These are phyloP conservation scores for Parvularia atlantis DNA, from an alignment of 78 protist genomes.

Conservation along the genomic window DNA sequence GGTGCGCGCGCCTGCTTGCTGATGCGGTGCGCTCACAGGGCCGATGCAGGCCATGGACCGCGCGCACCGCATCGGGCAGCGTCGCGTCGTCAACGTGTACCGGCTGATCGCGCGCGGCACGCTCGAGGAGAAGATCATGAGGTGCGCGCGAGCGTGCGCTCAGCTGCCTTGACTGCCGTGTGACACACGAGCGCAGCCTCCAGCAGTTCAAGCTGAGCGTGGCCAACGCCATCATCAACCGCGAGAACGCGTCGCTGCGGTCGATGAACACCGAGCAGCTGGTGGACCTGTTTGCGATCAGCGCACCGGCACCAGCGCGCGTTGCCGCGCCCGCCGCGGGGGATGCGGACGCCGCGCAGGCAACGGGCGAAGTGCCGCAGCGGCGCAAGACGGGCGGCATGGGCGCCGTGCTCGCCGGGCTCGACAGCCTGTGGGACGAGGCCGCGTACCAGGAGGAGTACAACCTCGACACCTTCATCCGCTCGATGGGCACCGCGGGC, in stretches of 20 bases:
- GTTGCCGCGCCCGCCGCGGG: too few species aligned
- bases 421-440: too few species aligned
- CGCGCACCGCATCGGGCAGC: conserved; percentile 93
- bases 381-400: too few species aligned
- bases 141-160: conserved; percentile 14
- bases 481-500: too few species aligned
- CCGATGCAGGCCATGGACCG: conserved; percentile 98
- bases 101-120: conserved; percentile 78
- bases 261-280: conserved; percentile 57
- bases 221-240: conserved; percentile 66
- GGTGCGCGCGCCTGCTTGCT: too few species aligned
- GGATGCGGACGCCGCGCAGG: too few species aligned
- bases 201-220: conserved; percentile 77
- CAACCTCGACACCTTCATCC: too few species aligned
- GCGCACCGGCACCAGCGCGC: too few species aligned
- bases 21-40: too few species aligned
- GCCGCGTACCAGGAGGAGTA: too few species aligned
- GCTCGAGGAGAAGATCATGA: conserved; percentile 91
- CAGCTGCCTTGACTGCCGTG: not conserved
- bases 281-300: conserved; percentile 42
- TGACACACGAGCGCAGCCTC: conserved; percentile 17
- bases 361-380: too few species aligned
- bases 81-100: conserved; percentile 81
- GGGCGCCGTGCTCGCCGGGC: too few species aligned
- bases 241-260: conserved; percentile 51